phyloP scores from a whole-genome alignment of 2,329 filamentous ascomycete species.

The Xylariaceae sp. region DNA sequence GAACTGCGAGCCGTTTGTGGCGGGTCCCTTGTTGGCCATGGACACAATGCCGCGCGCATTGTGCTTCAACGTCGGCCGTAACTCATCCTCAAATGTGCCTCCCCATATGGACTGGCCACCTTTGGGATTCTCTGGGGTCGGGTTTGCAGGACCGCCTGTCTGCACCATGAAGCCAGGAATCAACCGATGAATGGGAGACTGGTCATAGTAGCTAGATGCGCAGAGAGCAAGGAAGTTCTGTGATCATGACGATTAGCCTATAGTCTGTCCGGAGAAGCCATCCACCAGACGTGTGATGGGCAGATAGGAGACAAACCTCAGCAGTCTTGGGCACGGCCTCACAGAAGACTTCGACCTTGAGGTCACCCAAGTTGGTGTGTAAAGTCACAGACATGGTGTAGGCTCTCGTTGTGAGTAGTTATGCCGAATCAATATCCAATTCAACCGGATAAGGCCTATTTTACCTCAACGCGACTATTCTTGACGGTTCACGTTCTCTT shows the following conservation, averaged over 20 bases:
- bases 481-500: too few species aligned
- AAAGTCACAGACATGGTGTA: constrained; percentile 61
- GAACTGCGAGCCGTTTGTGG: constrained; percentile 74
- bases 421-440: background rate
- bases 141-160: constrained; percentile 59
- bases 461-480: too few species aligned
- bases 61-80: constrained; percentile 64
- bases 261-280: background rate
- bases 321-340: constrained; percentile 89
- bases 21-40: constrained; percentile 74
- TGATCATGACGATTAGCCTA: constrained; percentile 12
- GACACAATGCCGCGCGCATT: constrained; percentile 64
- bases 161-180: constrained; percentile 80
- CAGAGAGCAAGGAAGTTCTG: constrained; percentile 86
- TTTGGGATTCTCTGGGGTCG: constrained; percentile 56
- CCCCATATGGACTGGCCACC: constrained; percentile 70
- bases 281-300: background rate
- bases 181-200: constrained; percentile 71
- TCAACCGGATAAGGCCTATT: background rate
- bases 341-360: constrained; percentile 96
- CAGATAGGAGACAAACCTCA: constrained; percentile 52
- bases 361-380: constrained; percentile 80
- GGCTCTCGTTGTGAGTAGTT: background rate
- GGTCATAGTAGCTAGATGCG: constrained; percentile 71
- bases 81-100: constrained; percentile 72